Base-by-base conservation (phyloP, 148 eudicot species). In the Camellia sinensis region DNA sequence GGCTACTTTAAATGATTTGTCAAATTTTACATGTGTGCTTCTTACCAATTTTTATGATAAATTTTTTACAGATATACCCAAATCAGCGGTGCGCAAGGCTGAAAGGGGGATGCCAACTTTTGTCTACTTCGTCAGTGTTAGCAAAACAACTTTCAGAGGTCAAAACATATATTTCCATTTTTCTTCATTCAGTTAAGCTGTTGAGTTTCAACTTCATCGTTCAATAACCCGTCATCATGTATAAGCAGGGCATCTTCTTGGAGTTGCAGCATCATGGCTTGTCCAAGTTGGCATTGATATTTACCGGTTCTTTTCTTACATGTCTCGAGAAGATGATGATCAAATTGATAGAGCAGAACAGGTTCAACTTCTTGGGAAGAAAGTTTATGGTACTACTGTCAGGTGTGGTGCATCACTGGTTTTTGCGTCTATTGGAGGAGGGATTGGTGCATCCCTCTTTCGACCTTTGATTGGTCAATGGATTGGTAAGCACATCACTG, bases 371-470 rank as follows among this genome's bases (percentile, higher is more conserved):
- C 97, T 96, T 48, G 85, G 86, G 74, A 87, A 82, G 86, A 92
- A 89, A 82, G 80, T 93, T 73, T 82, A 71, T 75, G 87, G 84
- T 71, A 83, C 80, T 46, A 90, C 92, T 18, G 50, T 92, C 78
- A 87, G 89, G 78, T 92, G 99, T 81, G 81, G 87, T 46, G 83
- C 97, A 19, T 92, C 99, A 41, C 86, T 93, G 17, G 81, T 94
- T 80, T 91, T 93, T 84, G 99, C 97, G 48, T 89, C 98, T 81
- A 81, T 96, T 54, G 98, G 97, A 53, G 99, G 95, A 3, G 99
- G 97, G 37, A 78, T 96, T 41, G 97, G 99, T 61, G 91, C 98
- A 7, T 66, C 89, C 14, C 53, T 87, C 6, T 79, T 94, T 81
- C 93, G 85, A 67, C 98, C 99, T 78, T 86, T 94, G 48, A 64